These are phyloP conservation scores for Podila clonocystis DNA, from an alignment of 192 early-diverging fungal species.

Conservation along the genomic window DNA sequence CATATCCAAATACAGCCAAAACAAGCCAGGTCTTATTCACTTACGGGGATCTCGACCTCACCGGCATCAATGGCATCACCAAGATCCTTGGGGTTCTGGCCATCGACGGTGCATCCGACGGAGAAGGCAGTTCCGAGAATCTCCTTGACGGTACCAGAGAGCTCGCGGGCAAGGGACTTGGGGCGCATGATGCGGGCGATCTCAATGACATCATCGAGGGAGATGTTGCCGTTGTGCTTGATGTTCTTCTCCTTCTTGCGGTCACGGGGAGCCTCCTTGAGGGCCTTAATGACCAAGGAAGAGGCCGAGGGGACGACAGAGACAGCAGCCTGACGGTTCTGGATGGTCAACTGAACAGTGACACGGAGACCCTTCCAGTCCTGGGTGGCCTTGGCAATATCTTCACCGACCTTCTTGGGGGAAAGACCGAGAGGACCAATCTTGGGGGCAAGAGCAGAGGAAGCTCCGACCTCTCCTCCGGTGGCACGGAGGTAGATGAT, in stretches of 20 bases:
- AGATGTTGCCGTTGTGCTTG: conserved; percentile 96
- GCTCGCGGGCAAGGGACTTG: conserved; percentile 96
- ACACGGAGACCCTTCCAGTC: conserved; percentile 99
- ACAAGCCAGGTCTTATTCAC: not conserved
- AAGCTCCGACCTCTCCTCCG: conserved; percentile 98
- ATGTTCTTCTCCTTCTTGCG: conserved; percentile 99
- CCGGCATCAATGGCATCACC: conserved; percentile 87
- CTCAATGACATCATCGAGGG: conserved; percentile 93
- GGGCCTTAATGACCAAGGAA: conserved; percentile 94
- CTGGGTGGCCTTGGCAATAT: conserved; percentile 99
- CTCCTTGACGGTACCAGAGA: conserved; percentile 95
- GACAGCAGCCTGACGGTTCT: conserved; percentile 99
- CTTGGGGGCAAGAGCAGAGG: conserved; percentile 98
- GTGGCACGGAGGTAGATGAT: conserved; percentile 94
- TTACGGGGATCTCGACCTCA: conserved; percentile 72
- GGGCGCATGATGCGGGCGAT: conserved; percentile 95
- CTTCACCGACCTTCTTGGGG: conserved; percentile 99
- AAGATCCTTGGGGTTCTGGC: conserved; percentile 91
- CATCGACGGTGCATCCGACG: conserved; percentile 98
- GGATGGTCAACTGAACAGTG: conserved; percentile 98
- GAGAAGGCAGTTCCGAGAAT: conserved; percentile 96
- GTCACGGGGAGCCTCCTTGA: conserved; percentile 97
- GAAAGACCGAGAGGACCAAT: conserved; percentile 99
- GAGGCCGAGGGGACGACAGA: conserved; percentile 97
- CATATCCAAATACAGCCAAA: not conserved